Conservation (phyloP, 2,329 filamentous ascomycete genomes). For the Colletotrichum caudatum region DNA sequence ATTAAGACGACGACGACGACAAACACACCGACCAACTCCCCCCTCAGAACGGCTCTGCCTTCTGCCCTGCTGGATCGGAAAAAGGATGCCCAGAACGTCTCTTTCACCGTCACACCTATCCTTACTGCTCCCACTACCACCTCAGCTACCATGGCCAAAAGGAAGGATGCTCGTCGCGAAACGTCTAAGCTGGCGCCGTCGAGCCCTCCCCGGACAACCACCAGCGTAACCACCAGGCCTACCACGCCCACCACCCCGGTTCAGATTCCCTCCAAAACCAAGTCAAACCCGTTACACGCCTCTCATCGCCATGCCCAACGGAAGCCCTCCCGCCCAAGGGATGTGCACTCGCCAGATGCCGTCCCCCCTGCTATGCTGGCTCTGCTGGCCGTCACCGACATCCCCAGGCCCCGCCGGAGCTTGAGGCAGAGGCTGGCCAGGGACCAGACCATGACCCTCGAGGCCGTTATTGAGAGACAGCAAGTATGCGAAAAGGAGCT, state of each 20-base stretch:
- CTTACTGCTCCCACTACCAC: constrained; percentile 35
- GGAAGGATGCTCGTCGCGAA: constrained; percentile 42
- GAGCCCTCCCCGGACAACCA: constrained; percentile 42
- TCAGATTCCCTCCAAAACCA: constrained; percentile 63
- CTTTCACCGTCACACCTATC: constrained; percentile 41
- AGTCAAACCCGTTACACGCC: constrained; percentile 53
- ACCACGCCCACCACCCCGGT: constrained; percentile 62
- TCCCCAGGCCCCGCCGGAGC: constrained; percentile 62
- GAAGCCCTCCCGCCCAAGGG: constrained; percentile 51
- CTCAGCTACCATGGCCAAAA: constrained; percentile 43
- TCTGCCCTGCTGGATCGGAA: constrained; percentile 40
- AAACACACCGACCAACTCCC: constrained; percentile 16
- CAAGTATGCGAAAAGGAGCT: constrained; percentile 70
- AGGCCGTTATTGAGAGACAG: constrained; percentile 66
- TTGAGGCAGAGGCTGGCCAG: constrained; percentile 45
- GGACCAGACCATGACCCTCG: constrained; percentile 60
- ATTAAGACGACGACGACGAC: constrained; percentile 13
- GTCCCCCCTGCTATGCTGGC: constrained; percentile 71
- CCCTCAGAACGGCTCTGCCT: constrained; percentile 38
- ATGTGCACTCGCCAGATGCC: constrained; percentile 64
- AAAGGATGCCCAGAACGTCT: constrained; percentile 44
- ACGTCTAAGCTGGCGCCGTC: constrained; percentile 41
- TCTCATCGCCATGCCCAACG: constrained; percentile 55
- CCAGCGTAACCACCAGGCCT: constrained; percentile 42
- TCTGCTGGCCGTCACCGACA: constrained; percentile 71